Evolutionary conservation across 2,329 filamentous ascomycete genomes (phyloP).

Genomic region (Stemphylium lycopersici): DNA sequence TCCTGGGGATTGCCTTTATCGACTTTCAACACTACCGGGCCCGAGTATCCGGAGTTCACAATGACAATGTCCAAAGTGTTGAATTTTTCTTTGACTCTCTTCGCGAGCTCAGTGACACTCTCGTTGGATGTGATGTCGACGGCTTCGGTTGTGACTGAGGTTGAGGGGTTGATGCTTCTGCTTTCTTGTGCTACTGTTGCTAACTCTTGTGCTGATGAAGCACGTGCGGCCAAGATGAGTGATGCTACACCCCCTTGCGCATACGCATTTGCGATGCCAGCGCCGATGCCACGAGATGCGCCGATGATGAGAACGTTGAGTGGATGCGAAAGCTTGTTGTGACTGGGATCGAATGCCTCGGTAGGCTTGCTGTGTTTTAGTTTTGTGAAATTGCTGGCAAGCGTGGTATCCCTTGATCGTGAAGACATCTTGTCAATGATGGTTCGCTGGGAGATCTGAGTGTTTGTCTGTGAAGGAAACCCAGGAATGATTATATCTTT

Average conservation of each 20-base stretch:
- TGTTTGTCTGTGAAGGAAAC: too few relatives aligned
- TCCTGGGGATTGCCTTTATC: constrained; percentile 41
- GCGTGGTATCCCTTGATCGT: constrained; percentile 20
- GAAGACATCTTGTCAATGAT: constrained; percentile 11
- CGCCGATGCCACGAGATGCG: constrained; percentile 42
- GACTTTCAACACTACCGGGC: constrained; percentile 43
- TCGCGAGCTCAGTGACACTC: constrained; percentile 33
- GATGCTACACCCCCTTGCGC: constrained; percentile 33
- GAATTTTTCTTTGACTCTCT: constrained; percentile 26
- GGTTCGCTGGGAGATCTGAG: too few relatives aligned
- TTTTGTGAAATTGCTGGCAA: constrained; percentile 26
- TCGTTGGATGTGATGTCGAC: constrained; percentile 41
- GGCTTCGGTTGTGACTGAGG: constrained; percentile 1
- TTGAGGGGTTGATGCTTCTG: constrained; percentile 12
- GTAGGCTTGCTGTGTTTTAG: constrained; percentile 19
- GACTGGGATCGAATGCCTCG: constrained; percentile 19
- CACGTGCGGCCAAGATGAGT: constrained; percentile 34
- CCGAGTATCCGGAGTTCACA: constrained; percentile 48
- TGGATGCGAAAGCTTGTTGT: constrained; percentile 25
- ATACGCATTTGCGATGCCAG: constrained; percentile 37
- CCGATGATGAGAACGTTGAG: constrained; percentile 43
- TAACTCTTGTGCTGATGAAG: constrained; percentile 24
- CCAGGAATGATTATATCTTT: too few relatives aligned
- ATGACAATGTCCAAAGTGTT: constrained; percentile 47
- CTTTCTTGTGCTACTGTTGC: constrained; percentile 17